Evolutionary conservation across 1,284 basidiomycete genomes (phyloP).

Genomic region (Earliella scabrosa): DNA sequence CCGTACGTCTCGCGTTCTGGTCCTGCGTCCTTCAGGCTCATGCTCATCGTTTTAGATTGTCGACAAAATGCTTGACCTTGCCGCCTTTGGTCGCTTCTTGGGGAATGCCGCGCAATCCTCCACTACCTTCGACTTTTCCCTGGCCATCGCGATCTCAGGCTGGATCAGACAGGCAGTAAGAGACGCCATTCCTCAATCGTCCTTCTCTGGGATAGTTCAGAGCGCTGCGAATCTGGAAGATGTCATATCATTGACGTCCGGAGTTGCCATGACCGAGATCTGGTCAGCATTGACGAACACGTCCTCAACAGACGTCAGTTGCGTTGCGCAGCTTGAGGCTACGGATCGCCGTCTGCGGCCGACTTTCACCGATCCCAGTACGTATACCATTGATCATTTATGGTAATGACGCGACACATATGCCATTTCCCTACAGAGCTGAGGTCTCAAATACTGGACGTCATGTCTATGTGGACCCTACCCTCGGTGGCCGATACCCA

Average conservation of each 20-base stretch:
- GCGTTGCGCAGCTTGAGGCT: slow-evolving; percentile 5
- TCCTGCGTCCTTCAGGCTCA: too few relatives aligned
- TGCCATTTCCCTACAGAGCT: slow-evolving; percentile 28
- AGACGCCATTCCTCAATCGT: neutral
- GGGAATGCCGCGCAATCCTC: neutral
- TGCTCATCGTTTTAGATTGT: too few relatives aligned
- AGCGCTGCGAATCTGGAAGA: slow-evolving; percentile 4
- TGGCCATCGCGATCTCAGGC: slow-evolving; percentile 20
- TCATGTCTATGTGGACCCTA: slow-evolving; percentile 45
- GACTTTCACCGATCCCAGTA: slow-evolving; percentile 6
- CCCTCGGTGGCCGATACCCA: slow-evolving; percentile 25
- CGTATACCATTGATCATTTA: neutral
- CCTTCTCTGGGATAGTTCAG: neutral
- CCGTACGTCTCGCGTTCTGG: too few relatives aligned
- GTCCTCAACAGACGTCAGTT: neutral
- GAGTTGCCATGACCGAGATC: slow-evolving; percentile 22
- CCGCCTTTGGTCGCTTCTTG: slow-evolving; percentile 19
- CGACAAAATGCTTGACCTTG: slow-evolving; percentile 7
- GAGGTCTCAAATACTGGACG: slow-evolving; percentile 42
- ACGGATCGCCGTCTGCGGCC: neutral
- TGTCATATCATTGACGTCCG: slow-evolving; percentile 23
- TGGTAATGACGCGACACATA: neutral
- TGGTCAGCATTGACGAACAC: slow-evolving; percentile 17
- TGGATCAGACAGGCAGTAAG: slow-evolving; percentile 18
- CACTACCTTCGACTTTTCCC: slow-evolving; percentile 26